Evolutionary conservation across 2,329 filamentous ascomycete genomes (phyloP), one percentile per base, ranked within the genome.

Genomic region (Fusarium goolgardi): DNA sequence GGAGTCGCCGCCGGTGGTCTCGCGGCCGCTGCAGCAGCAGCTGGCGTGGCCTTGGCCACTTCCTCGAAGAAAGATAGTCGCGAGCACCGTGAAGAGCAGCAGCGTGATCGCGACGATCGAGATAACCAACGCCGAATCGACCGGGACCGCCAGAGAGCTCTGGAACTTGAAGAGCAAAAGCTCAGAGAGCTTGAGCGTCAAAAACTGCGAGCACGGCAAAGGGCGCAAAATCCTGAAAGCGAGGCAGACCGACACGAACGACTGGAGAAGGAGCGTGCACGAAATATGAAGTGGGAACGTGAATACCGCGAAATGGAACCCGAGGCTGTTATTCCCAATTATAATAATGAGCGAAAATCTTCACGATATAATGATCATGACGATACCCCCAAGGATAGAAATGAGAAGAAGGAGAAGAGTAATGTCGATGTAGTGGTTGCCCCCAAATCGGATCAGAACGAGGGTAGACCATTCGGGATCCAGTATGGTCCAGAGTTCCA

Each of bases 11-110:
- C 81, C 29, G 84, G 81, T 21, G 79, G 83, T 41, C 82, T 82
- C 31, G 85, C 82, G 21, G 83, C 83, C 5, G 83, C 82, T 6
- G 83, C 82, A 12, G 77, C 84, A 21, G 84, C 84, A 16, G 84
- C 31, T 32, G 31, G 82, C 7, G 73, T 73, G 6, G 75, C 72
- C 13, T 54, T 78, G 25, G 73, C 67, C 12, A 71, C 76, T 12
- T 74, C 73, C 5, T 70, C 66, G 21, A 69, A 65, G 20, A 66
- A 72, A 29, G 66, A 73, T 5, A 55, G 52, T 21, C 65, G 46
- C 8, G 53, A 71, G 23, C 41, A 59, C 20, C 69, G 65, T n/a
- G 61, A 63, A 3, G 63, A 70, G 5, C 71, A 73, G 21, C 67
- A 57, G 39, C 71, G 55, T n/a, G 69, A 69, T 25, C 63, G 47